Conservation (phyloP, 352 stramenopile species). For the Phytophthora rubi region DNA sequence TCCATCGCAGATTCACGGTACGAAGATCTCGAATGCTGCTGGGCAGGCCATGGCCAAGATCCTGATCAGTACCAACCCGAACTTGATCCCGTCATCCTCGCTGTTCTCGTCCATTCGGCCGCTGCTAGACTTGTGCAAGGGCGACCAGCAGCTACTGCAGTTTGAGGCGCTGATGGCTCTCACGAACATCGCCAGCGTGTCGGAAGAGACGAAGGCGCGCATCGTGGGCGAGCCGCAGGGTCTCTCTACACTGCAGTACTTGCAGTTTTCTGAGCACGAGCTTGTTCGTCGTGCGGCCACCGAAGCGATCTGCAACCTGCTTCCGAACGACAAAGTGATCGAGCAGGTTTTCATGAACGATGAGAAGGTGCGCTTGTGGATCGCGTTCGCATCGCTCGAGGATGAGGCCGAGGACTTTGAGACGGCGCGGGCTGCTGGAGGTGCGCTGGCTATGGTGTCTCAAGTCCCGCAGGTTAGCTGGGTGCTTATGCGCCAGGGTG, state of each 20-base stretch:
- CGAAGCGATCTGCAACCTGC: slow-evolving; percentile 96
- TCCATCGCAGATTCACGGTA: slow-evolving; percentile 72
- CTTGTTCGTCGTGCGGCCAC: slow-evolving; percentile 96
- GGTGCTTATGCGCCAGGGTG: slow-evolving; percentile 74
- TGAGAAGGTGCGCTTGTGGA: slow-evolving; percentile 94
- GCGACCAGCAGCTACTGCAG: slow-evolving; percentile 91
- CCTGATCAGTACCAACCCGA: slow-evolving; percentile 97
- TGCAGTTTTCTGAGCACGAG: slow-evolving; percentile 98
- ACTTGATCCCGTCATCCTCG: slow-evolving; percentile 82
- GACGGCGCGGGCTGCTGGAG: slow-evolving; percentile 91
- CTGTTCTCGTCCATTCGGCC: slow-evolving; percentile 82
- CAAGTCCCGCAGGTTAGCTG: slow-evolving; percentile 77
- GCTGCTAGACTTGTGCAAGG: slow-evolving; percentile 94
- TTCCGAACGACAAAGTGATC: slow-evolving; percentile 94
- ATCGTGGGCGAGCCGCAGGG: slow-evolving; percentile 74
- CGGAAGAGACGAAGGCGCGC: slow-evolving; percentile 94
- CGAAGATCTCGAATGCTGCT: slow-evolving; percentile 87
- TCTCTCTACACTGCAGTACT: slow-evolving; percentile 79
- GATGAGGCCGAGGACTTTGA: slow-evolving; percentile 93
- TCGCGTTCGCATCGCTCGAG: slow-evolving; percentile 93
- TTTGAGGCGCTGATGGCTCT: slow-evolving; percentile 97
- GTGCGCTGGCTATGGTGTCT: slow-evolving; percentile 94
- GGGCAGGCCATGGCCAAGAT: slow-evolving; percentile 95
- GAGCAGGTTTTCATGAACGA: slow-evolving; percentile 92
- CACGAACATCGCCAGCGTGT: slow-evolving; percentile 96